These are phyloP conservation scores for Boletus pseudopeckii DNA, from an alignment of 768 basidiomycete genomes.

Conservation along the genomic window DNA sequence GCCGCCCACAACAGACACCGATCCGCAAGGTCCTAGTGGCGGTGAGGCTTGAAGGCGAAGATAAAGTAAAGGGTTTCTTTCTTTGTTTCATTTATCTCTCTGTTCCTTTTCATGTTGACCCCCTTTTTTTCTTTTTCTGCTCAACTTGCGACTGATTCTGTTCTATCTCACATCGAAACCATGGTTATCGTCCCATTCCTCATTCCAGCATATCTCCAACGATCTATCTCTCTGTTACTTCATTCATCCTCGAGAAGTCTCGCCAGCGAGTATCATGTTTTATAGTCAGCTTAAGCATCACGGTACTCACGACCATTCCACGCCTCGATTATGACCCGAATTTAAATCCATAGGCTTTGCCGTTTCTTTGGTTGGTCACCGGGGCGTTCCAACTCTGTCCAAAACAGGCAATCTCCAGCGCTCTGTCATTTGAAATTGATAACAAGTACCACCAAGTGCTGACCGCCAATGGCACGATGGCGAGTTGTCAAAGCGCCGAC, in stretches of 20 bases:
- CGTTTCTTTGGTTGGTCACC: neutral
- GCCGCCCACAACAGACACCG: slow-evolving; percentile 30
- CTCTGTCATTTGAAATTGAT: slow-evolving; percentile 27
- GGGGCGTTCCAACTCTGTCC: too few species aligned
- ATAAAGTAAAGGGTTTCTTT: neutral
- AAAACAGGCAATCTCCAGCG: neutral
- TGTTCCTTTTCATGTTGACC: neutral
- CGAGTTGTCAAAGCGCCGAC: neutral
- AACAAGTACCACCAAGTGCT: slow-evolving; percentile 1
- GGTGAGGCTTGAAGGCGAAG: slow-evolving; percentile 13
- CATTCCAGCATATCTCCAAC: slow-evolving; percentile 11
- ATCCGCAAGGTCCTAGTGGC: slow-evolving; percentile 6
- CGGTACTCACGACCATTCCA: slow-evolving; percentile 16
- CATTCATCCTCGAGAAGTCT: neutral
- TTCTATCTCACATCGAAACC: slow-evolving; percentile 10
- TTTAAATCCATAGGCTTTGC: slow-evolving; percentile 5
- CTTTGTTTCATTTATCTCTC: slow-evolving; percentile 2
- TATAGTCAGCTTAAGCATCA: slow-evolving; percentile 11
- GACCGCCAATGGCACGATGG: slow-evolving; percentile 4
- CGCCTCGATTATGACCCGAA: slow-evolving; percentile 17
- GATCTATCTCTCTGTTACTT: slow-evolving; percentile 2
- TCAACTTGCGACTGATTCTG: slow-evolving; percentile 8
- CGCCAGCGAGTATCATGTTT: slow-evolving; percentile 16
- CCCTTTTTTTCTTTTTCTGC: slow-evolving; percentile 2
- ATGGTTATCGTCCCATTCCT: slow-evolving; percentile 7